Conservation (phyloP, 805 yeast genomes). For the Metschnikowia bowlesiae region DNA sequence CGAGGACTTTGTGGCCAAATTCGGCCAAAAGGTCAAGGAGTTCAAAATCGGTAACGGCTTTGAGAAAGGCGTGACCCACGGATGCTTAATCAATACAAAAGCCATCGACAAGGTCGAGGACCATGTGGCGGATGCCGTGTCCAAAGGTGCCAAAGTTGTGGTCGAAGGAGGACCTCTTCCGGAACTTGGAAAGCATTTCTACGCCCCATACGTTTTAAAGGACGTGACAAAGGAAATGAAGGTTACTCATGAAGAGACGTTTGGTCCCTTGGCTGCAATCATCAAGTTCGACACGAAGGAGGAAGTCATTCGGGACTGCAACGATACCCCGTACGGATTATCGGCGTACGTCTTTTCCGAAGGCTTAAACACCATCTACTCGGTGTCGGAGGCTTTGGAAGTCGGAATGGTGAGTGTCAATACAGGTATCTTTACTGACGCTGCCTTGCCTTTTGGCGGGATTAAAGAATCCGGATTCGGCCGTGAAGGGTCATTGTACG, state of each 20-base stretch:
- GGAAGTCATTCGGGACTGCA: constrained; percentile 51
- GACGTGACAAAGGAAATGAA: constrained; percentile 49
- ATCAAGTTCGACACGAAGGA: constrained; percentile 50
- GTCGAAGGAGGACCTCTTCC: constrained; percentile 51
- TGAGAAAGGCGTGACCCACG: constrained; percentile 48
- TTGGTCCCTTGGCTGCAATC: constrained; percentile 62
- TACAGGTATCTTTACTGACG: constrained; percentile 54
- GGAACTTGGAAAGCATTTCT: constrained; percentile 47
- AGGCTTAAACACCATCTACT: constrained; percentile 46
- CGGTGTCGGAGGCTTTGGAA: constrained; percentile 54
- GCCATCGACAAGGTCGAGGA: constrained; percentile 51
- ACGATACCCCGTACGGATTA: constrained; percentile 53
- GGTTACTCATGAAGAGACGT: constrained; percentile 55
- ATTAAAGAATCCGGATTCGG: constrained; percentile 66
- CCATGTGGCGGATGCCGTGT: constrained; percentile 51
- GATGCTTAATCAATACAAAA: constrained; percentile 49
- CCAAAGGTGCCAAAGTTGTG: constrained; percentile 50
- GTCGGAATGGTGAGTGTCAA: constrained; percentile 65
- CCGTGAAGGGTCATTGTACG: constrained; percentile 61
- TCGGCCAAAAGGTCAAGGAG: constrained; percentile 42
- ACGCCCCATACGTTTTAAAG: constrained; percentile 51
- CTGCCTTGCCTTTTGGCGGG: constrained; percentile 57
- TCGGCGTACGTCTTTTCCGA: constrained; percentile 58
- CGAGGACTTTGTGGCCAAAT: constrained; percentile 51
- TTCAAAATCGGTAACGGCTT: constrained; percentile 54